These are phyloP conservation scores for Penicillium robsamsonii DNA, from an alignment of 495 filamentous ascomycete genomes.

Conservation along the genomic window DNA sequence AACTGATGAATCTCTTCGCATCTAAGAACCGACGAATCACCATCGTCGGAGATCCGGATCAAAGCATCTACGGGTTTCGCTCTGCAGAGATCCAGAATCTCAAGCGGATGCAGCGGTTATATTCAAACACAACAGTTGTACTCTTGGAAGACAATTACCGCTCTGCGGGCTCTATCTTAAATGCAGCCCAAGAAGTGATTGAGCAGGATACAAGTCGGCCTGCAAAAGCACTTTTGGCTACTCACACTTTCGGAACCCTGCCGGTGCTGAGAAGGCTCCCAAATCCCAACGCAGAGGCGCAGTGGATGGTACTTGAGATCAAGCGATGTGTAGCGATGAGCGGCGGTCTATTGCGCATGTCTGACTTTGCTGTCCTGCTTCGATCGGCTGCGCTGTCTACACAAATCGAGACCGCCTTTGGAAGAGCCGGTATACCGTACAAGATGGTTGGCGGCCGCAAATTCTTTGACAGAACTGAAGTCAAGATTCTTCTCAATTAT, in stretches of 20 bases:
- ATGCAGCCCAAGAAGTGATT: slow-evolving; percentile 79
- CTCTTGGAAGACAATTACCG: slow-evolving; percentile 95
- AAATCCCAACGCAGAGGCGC: slow-evolving; percentile 69
- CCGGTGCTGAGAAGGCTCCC: slow-evolving; percentile 82
- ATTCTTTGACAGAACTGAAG: slow-evolving; percentile 91
- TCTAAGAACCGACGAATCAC: slow-evolving; percentile 71
- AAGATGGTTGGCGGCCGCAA: slow-evolving; percentile 89
- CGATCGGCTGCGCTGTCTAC: slow-evolving; percentile 81
- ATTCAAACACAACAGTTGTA: slow-evolving; percentile 74
- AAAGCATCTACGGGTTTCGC: slow-evolving; percentile 98
- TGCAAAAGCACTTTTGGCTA: slow-evolving; percentile 72
- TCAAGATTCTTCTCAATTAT: slow-evolving; percentile 89
- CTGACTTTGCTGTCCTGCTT: slow-evolving; percentile 83
- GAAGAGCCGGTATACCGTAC: slow-evolving; percentile 84
- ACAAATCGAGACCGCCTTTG: slow-evolving; percentile 79
- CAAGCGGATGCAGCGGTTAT: slow-evolving; percentile 69
- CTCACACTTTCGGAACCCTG: slow-evolving; percentile 75
- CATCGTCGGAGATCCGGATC: slow-evolving; percentile 95
- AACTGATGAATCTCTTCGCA: slow-evolving; percentile 89
- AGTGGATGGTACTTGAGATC: slow-evolving; percentile 89
- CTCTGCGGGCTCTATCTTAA: slow-evolving; percentile 86
- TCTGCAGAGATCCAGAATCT: slow-evolving; percentile 94
- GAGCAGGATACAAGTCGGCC: slow-evolving; percentile 84
- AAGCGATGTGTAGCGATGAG: slow-evolving; percentile 67
- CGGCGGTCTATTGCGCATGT: slow-evolving; percentile 66